Evolutionary conservation across 2,329 filamentous ascomycete species (phyloP), one percentile per base, ranked within the genome.

Genomic region (Colletotrichum sansevieriae): DNA sequence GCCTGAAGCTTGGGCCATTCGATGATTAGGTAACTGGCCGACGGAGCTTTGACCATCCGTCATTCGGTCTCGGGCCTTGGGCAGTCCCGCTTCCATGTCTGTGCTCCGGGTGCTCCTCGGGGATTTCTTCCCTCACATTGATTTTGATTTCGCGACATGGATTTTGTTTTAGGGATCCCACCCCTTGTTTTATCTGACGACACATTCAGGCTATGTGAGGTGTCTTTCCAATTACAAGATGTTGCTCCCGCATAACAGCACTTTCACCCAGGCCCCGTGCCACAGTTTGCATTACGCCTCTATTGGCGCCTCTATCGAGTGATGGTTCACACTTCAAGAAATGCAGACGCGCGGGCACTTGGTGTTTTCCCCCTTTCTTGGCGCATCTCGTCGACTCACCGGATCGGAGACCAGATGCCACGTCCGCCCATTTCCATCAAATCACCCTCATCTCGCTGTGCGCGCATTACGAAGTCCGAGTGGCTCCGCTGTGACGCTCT

Each of bases 341-440:
- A 29, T 44, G 62, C 62, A 60, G 54, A 63, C 37, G 46, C 33
- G 56, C 47, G 56, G 57, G 37, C 52, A 68, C 54, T 29, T 37
- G 43, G 13, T 47, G 39, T 20, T 13, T 49, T 18, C 44, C 54
- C 43, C 46, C 25, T 51, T 65, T 65, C 55, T 68, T 51, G 65
- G 55, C 62, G 55, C 65, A 65, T 49, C 29, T 29, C 49, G n/a
- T 65, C 52, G 65, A 65, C 54, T 68, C 61, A 59, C 65, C 65
- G 65, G 65, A 51, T 55, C 65, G 65, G 65, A 44, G 49, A 22
- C 29, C 37, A 52, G 54, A 68, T 68, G 62, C 65, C 62, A 60
- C 41, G 35, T 37, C 29, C 52, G 6, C 29, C 44, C 52, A 57
- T 29, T 39, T 29, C 41, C 49, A 37, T 52, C 62, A 65, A 68